phyloP scores from a whole-genome alignment of 495 filamentous ascomycete genomes.

The Xylaria acuta region DNA sequence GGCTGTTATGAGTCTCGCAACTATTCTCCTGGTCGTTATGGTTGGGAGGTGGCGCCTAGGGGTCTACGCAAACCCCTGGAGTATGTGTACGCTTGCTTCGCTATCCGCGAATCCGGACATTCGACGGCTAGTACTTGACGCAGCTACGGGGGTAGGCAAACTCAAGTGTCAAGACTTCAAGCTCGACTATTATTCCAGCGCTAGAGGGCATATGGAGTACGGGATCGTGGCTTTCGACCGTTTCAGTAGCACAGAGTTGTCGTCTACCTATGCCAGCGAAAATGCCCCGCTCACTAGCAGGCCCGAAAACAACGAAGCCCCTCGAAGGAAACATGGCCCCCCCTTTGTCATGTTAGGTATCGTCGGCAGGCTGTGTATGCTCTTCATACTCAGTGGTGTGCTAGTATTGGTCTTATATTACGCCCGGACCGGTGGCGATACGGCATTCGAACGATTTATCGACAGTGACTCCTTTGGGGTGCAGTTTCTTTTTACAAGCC shows the following conservation, averaged over 20 bases:
- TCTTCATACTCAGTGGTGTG: conserved; percentile 45
- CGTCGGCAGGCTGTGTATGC: conserved; percentile 35
- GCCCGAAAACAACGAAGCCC: neutral
- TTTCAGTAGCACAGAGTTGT: neutral
- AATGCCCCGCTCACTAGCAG: neutral
- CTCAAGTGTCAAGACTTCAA: conserved; percentile 42
- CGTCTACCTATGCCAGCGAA: neutral
- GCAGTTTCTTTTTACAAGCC: conserved; percentile 50
- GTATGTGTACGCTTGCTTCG: conserved; percentile 46
- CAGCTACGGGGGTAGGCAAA: conserved; percentile 33
- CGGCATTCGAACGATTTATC: conserved; percentile 54
- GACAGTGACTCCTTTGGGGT: conserved; percentile 51
- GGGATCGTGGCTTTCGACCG: conserved; percentile 40
- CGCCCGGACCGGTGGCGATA: conserved; percentile 44
- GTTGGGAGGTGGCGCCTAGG: conserved; percentile 43
- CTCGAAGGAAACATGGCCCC: conserved; percentile 33
- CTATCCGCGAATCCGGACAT: conserved; percentile 44
- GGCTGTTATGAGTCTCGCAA: conserved; percentile 36
- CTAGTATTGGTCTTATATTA: conserved; percentile 52
- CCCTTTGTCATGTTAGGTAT: conserved; percentile 46
- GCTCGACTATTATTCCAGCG: conserved; percentile 42
- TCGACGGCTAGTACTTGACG: conserved; percentile 33
- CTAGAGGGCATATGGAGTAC: conserved; percentile 41
- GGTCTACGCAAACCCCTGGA: conserved; percentile 49
- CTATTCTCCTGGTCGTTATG: conserved; percentile 34